Base-by-base conservation (phyloP, 2,329 filamentous ascomycete genomes). In the Ilyonectria destructans region DNA sequence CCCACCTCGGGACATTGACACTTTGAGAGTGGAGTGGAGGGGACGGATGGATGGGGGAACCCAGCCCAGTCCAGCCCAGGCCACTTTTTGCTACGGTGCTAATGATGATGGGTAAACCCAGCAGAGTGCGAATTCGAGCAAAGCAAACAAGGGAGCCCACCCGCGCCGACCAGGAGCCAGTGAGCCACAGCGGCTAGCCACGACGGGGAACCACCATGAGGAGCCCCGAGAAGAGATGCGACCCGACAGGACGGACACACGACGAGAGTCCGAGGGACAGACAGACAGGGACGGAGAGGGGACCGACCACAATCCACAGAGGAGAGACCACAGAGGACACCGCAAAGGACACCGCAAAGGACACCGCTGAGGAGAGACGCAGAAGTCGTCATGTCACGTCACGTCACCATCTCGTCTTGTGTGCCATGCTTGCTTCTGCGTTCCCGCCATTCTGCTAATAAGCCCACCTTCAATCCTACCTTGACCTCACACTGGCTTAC, bases 161-260 rank as follows among this genome's bases (percentile, higher is more conserved):
- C 51, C 17, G 40, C 23, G 19, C 21, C 23, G 21, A 15, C 48
- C n/a, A 33, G 17, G 49, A 61, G 48, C n/a, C 37, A 58, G 31
- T 57, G 45, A 54, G 45, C 35, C 35, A 23, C 21, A 7, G 29
- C 6, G 55, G 52, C 40, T 37, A 63, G 62, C 67, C 57, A 64
- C 60, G 31, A 68, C 72, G 71, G 72, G 72, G 72, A 74, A 67
- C 71, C 29, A n/a, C 66, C 37, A 48, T 66, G 64, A 71, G 65
- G 64, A 74, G 71, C 73, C 73, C 67, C 73, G 69, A 69, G 65
- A 64, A 55, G 66, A 66, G 66, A 73, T 71, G 58, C 61, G 66
- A 68, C 68, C 64, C 64, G 64, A 67, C 64, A 67, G 64, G 58
- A 58, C 58, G 64, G 64, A 62, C 64, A 58, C 58, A 59, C 46